Conservation (phyloP, 2,329 filamentous ascomycete species). For the Beauveria caledonica region DNA sequence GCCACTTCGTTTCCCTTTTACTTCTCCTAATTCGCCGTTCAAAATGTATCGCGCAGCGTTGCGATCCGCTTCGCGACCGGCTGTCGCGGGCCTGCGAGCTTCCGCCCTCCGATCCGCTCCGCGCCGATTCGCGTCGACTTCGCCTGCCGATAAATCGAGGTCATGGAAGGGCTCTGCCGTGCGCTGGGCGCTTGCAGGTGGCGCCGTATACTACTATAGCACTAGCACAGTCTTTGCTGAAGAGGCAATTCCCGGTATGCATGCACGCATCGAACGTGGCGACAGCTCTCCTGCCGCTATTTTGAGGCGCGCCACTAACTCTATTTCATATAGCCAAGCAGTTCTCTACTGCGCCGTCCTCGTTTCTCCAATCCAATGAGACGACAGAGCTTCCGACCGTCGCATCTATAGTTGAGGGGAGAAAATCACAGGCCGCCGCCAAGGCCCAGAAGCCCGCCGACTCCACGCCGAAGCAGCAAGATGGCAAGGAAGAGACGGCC, state of each 20-base stretch:
- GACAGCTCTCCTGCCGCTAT: neutral
- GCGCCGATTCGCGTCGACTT: conserved; percentile 42
- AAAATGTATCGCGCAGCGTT: conserved; percentile 46
- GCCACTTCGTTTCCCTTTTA: neutral
- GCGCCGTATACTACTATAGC: conserved; percentile 87
- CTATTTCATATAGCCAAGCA: conserved; percentile 18
- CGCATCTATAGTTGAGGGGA: conserved; percentile 57
- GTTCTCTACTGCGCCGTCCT: conserved; percentile 32
- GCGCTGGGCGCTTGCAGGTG: conserved; percentile 69
- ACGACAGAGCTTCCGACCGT: conserved; percentile 44
- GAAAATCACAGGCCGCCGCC: conserved; percentile 27
- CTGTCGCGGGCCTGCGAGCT: conserved; percentile 34
- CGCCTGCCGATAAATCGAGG: conserved; percentile 56
- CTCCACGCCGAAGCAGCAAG: conserved; percentile 21
- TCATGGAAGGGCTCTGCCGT: conserved; percentile 72
- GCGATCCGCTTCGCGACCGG: conserved; percentile 38
- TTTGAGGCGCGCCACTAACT: neutral
- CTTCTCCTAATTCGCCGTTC: conserved; percentile 6
- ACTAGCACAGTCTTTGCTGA: conserved; percentile 83
- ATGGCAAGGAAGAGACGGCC: conserved; percentile 17
- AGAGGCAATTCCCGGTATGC: conserved; percentile 60
- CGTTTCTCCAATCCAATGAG: conserved; percentile 45
- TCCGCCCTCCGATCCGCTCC: conserved; percentile 30
- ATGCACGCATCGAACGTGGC: neutral
- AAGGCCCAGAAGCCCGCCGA: conserved; percentile 18